Evolutionary conservation across 2,329 filamentous ascomycete species (phyloP).

Genomic region (Penicillium sp.): DNA sequence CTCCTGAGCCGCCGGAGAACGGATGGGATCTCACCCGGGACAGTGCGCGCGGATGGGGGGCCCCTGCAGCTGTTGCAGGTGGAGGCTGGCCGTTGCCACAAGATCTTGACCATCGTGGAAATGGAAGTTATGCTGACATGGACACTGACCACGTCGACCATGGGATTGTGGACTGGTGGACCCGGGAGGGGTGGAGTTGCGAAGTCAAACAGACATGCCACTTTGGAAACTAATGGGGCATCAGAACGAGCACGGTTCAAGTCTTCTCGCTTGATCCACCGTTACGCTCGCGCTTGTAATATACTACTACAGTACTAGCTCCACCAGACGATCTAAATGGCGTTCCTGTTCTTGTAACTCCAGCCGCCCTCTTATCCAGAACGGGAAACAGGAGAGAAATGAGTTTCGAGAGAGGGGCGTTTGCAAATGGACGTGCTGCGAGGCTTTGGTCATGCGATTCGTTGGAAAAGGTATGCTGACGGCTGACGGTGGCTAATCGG

Average conservation of each 20-base stretch:
- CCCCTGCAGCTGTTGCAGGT: slow-evolving; percentile 12
- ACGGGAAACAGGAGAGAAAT: background rate
- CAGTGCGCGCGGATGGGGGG: slow-evolving; percentile 9
- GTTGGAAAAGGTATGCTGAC: slow-evolving; percentile 3
- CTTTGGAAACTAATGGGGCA: background rate
- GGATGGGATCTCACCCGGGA: slow-evolving; percentile 15
- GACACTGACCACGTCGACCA: background rate
- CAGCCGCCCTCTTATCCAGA: background rate
- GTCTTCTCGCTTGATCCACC: background rate
- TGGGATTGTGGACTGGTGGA: background rate
- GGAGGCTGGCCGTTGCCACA: slow-evolving; percentile 18
- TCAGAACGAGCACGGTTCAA: background rate
- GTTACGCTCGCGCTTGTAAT: background rate
- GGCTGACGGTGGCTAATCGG: slow-evolving; percentile 13
- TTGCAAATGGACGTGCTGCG: background rate
- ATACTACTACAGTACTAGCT: background rate
- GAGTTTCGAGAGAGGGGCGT: background rate
- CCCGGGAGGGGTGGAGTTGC: background rate
- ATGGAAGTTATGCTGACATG: background rate
- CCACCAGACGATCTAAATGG: background rate
- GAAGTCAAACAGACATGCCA: background rate
- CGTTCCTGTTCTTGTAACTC: background rate
- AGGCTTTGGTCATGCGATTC: background rate
- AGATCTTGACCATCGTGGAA: slow-evolving; percentile 12
- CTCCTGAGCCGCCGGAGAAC: slow-evolving; percentile 17